Conservation (phyloP, 306 rosid species). For the Trifolium repens region DNA sequence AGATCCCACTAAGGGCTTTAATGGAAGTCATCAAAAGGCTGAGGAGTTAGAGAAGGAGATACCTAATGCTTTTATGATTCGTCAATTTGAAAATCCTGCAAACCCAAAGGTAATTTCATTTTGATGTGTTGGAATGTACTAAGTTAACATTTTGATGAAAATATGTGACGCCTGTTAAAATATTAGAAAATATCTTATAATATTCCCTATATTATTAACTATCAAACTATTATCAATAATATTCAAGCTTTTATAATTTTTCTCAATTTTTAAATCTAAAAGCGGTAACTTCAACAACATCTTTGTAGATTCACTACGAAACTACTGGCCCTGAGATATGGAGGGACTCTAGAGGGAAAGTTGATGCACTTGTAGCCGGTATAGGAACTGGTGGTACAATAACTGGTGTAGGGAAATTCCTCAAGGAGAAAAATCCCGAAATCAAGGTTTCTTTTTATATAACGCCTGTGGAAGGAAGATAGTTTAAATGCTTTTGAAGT, state of each 20-base stretch:
- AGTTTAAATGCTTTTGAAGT: slow-evolving; percentile 10
- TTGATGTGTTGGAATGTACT: not conserved
- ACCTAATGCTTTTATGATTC: slow-evolving; percentile 57
- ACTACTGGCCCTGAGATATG: slow-evolving; percentile 86
- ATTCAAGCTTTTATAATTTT: too few species aligned
- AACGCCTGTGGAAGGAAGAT: not conserved
- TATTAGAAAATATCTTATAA: too few species aligned
- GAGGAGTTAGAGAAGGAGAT: slow-evolving; percentile 51
- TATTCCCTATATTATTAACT: too few species aligned
- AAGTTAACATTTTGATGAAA: slow-evolving; percentile 11
- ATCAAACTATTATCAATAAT: too few species aligned
- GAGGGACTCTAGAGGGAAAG: slow-evolving; percentile 73
- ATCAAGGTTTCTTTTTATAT: slow-evolving; percentile 57
- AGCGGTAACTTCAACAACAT: not conserved
- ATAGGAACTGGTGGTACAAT: slow-evolving; percentile 78
- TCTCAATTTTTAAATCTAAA: too few species aligned
- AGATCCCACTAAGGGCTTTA: slow-evolving; percentile 55
- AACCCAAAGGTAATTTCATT: slow-evolving; percentile 58
- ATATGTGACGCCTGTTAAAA: too few species aligned
- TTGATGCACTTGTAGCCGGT: slow-evolving; percentile 66
- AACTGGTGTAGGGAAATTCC: slow-evolving; percentile 72
- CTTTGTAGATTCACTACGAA: slow-evolving; percentile 70
- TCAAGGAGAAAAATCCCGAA: slow-evolving; percentile 69
- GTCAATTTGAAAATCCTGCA: slow-evolving; percentile 67
- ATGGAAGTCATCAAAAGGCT: slow-evolving; percentile 56